Evolutionary conservation across 371 early-diverging fungal genomes (phyloP).

Genomic region (Syncephalastrum contaminatum): DNA sequence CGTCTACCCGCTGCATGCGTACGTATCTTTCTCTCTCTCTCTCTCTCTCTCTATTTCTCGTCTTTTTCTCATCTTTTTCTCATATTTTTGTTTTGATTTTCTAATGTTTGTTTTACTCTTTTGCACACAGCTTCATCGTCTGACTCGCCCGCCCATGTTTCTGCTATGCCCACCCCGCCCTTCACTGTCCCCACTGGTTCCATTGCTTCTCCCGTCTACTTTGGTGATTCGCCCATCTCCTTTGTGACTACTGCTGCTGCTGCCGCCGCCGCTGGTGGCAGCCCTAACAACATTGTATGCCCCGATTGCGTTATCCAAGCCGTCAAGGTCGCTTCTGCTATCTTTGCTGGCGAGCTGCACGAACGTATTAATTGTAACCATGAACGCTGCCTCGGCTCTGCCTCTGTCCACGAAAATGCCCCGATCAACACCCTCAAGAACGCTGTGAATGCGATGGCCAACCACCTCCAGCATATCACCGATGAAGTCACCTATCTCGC

Average conservation of each 20-base stretch:
- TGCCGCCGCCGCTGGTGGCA: constrained; percentile 2
- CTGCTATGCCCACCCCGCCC: constrained; percentile 20
- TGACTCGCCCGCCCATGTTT: background rate
- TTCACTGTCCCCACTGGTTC: constrained; percentile 16
- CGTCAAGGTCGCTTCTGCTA: constrained; percentile 48
- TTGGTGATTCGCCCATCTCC: constrained; percentile 8
- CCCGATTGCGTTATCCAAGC: constrained; percentile 44
- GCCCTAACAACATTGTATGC: constrained; percentile 25
- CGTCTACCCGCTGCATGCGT: constrained; percentile 15
- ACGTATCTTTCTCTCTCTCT: background rate
- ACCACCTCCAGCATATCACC: constrained; percentile 54
- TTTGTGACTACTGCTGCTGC: constrained; percentile 5
- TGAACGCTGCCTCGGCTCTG: constrained; percentile 12
- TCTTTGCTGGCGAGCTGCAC: constrained; percentile 46
- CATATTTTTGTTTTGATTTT: too few species aligned
- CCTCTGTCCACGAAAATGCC: constrained; percentile 18
- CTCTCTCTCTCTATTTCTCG: too few species aligned
- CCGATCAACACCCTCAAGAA: constrained; percentile 42
- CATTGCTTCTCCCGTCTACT: constrained; percentile 10
- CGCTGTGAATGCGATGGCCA: constrained; percentile 69
- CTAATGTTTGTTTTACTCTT: too few species aligned
- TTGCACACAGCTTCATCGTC: too few species aligned
- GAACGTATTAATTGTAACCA: constrained; percentile 50
- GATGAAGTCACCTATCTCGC: constrained; percentile 59
- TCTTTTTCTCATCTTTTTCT: too few species aligned